Conservation (phyloP, 2,329 filamentous ascomycete genomes). For the Acrocalymma vagum region DNA sequence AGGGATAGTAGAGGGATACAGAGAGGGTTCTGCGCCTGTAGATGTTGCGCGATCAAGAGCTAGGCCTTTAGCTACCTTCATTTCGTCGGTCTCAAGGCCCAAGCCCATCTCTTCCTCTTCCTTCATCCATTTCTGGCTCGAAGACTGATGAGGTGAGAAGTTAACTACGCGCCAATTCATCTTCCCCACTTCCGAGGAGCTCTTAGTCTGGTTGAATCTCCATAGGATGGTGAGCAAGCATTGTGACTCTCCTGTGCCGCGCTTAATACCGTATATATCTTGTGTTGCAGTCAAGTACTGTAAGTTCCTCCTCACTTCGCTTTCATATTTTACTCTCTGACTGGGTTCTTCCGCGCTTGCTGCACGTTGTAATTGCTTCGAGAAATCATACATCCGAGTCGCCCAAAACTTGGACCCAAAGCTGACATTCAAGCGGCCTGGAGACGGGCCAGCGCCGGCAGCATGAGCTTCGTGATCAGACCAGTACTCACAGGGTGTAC, state of each 20-base stretch:
- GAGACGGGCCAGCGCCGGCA: too few species aligned
- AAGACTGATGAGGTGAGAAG: conserved; percentile 17
- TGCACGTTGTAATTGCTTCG: conserved; percentile 21
- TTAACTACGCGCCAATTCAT: conserved; percentile 46
- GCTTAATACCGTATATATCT: conserved; percentile 49
- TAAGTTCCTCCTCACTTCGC: conserved; percentile 40
- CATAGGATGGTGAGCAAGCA: conserved; percentile 49
- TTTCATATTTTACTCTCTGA: conserved; percentile 26
- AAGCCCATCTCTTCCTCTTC: conserved; percentile 12
- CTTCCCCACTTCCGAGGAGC: conserved; percentile 32
- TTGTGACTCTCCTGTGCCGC: conserved; percentile 28
- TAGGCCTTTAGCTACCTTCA: conserved; percentile 10
- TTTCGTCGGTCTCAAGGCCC: conserved; percentile 14
- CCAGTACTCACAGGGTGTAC: conserved; percentile 28
- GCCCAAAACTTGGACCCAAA: conserved; percentile 58
- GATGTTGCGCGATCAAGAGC: conserved; percentile 3
- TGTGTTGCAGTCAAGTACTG: conserved; percentile 51
- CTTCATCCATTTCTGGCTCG: conserved; percentile 25
- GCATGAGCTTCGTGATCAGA: conserved; percentile 24
- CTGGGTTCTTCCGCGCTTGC: conserved; percentile 20
- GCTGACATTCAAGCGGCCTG: conserved; percentile 35
- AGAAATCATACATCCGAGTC: conserved; percentile 40
- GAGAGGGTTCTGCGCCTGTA: conserved; percentile 6
- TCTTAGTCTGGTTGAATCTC: conserved; percentile 44
- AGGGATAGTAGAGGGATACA: conserved; percentile 25